Evolutionary conservation across 2,329 filamentous ascomycete species (phyloP).

Genomic region (Myriangium duriaei): DNA sequence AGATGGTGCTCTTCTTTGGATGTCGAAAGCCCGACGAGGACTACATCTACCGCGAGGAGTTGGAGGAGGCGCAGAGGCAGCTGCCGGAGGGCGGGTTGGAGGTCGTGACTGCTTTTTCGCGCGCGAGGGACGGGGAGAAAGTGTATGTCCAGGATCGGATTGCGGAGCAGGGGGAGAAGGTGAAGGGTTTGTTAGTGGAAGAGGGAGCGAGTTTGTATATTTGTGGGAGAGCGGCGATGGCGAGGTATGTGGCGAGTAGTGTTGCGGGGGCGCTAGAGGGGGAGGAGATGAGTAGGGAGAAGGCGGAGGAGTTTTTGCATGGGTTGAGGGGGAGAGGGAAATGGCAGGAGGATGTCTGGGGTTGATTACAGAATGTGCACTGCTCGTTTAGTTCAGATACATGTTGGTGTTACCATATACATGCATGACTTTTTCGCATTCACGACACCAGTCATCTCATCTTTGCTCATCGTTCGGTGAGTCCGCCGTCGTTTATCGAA

Average conservation of each 20-base stretch:
- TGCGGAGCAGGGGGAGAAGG: slow-evolving; percentile 19
- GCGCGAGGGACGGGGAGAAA: slow-evolving; percentile 16
- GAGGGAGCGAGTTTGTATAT: slow-evolving; percentile 30
- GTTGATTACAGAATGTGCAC: no score
- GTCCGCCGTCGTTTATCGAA: no score
- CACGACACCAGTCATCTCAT: no score
- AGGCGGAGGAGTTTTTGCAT: slow-evolving; percentile 14
- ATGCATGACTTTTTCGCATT: no score
- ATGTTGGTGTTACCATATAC: no score
- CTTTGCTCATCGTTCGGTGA: no score
- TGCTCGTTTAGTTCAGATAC: no score
- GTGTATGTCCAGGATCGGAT: slow-evolving; percentile 30
- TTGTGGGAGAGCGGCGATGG: slow-evolving; percentile 30
- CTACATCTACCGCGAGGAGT: slow-evolving; percentile 25
- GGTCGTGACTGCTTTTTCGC: slow-evolving; percentile 25
- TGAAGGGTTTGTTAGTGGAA: slow-evolving; percentile 20
- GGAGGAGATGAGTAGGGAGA: slow-evolving; percentile 12
- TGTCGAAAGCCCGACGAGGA: slow-evolving; percentile 27
- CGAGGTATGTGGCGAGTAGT: slow-evolving; percentile 31
- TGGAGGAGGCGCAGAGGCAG: slow-evolving; percentile 17
- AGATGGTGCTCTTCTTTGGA: slow-evolving; percentile 31
- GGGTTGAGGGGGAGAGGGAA: slow-evolving; percentile 16
- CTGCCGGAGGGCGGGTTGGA: slow-evolving; percentile 16
- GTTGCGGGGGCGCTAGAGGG: slow-evolving; percentile 16
- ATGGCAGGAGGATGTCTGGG: slow-evolving; percentile 19